Base-by-base conservation (phyloP, 192 early-diverging fungal genomes). In the Rhizoclosmatium globosum region DNA sequence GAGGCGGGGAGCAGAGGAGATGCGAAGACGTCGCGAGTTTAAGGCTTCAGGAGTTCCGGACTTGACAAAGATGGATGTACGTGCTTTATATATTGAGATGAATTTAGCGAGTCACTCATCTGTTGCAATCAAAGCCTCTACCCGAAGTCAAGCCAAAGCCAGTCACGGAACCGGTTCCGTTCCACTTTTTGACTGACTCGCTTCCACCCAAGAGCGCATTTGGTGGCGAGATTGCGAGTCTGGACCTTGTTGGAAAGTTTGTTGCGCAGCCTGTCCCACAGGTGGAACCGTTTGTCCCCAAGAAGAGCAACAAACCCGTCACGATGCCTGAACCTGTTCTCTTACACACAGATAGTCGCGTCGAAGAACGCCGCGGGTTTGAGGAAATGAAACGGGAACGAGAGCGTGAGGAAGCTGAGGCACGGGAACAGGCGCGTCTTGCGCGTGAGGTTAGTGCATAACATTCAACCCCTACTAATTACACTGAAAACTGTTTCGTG, bases 281-380 rank as follows among this genome's bases (percentile, higher is more conserved):
- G 19, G 44, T 67, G 2, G 83, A 82, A 4, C 91, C 93, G 45
- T 94, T 94, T 85, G 83, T 91, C 21, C 91, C 91, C 0, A 64
- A 88, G 67, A 81, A 82, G 41, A 89, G 89, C 21, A 50, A 82
- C 42, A 83, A 85, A 58, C 91, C 89, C 23, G 56, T 88, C 62
- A 93, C 92, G 46, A 75, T 89, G 48, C 68, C 82, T 6, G 82
- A 86, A 21, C 64, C 84, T 2, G 66, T 90, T 2, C 67, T 88
- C 45, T 79, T 92, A 47, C 78, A 85, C 23, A 88, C 89, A 0
- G 90, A 91, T 71, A 69, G 87, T 69, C 83, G 93, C 60, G 87
- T 86, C 62, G 89, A 92, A 78, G 93, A 93, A 80, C 74, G 93
- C n/a, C 79, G 81, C 44, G 87, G 80, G 50, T 94, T 87, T 80